Base-by-base conservation (phyloP, 2,329 filamentous ascomycete genomes). In the Tympanopsis confertula region DNA sequence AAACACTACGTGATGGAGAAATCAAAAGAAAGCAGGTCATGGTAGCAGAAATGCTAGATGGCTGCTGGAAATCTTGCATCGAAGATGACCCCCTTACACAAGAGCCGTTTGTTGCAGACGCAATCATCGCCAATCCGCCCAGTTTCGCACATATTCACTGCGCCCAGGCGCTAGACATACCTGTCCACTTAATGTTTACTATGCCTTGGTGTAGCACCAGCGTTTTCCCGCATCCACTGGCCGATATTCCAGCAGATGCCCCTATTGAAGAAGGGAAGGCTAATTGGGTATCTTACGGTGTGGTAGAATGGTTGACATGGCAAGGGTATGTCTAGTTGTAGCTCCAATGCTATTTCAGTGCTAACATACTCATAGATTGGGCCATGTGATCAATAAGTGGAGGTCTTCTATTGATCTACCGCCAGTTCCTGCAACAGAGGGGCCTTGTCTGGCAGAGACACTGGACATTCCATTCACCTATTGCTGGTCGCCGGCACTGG, bases 101-200 rank as follows among this genome's bases (percentile, higher is more conserved):
- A 10, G n/a, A n/a, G 5, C 44, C 42, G n/a, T 49, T 51, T 35
- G 44, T 49, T 14, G 50, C 50, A 10, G 50, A 51, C 19, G 42
- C 44, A 14, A 47, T 52, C 20, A 43, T 52, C 13, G 48, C 49
- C 4, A 50, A 49, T 37, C 49, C 50, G n/a, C 45, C 44, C 1
- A 46, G 46, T 35, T 51, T 46, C 18, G 47, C 45, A 5, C 48
- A 52, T 39, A 38, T 49, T 2, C 49, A 51, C 28, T 49, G 45
- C 30, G 73, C 72, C 1, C 69, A 77, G 52, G 64, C 68, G 40
- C 45, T 78, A n/a, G 71, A 71, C 0, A 63, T 76, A 26, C 73
- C 74, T 1, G 47, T 78, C n/a, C 71, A 75, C 47, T 55, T 82
- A 43, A 82, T 82, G 74, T 82, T 82, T 52, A 82, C 78, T 58